Conservation (phyloP, 495 filamentous ascomycete genomes). For the Penicillium robsamsonii region DNA sequence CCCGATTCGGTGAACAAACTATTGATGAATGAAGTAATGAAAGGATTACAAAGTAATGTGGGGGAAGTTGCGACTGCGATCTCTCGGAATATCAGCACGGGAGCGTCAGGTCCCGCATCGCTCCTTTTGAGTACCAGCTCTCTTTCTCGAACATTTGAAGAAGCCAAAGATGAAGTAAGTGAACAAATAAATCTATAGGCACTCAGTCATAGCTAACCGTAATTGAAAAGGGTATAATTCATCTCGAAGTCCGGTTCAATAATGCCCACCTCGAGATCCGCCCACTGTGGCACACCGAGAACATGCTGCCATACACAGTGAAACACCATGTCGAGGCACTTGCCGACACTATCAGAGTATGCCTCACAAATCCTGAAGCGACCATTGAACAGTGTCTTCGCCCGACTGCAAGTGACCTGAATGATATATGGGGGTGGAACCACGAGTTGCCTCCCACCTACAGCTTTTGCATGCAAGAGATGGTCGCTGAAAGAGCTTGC, state of each 20-base stretch:
- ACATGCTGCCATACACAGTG: constrained; percentile 35
- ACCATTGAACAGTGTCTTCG: constrained; percentile 28
- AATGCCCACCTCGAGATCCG: constrained; percentile 26
- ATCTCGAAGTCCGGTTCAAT: constrained; percentile 29
- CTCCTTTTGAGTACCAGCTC: constrained; percentile 35
- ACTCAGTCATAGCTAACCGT: not conserved
- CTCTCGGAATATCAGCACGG: constrained; percentile 19
- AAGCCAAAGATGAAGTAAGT: constrained; percentile 30
- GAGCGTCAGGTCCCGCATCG: constrained; percentile 3
- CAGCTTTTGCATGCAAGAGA: constrained; percentile 46
- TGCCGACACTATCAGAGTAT: constrained; percentile 30
- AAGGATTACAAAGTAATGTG: constrained; percentile 26
- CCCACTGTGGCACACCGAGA: constrained; percentile 28
- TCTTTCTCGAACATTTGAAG: constrained; percentile 19
- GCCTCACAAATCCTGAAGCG: constrained; percentile 21
- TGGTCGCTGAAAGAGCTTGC: constrained; percentile 38
- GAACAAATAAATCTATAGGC: not conserved
- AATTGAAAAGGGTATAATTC: constrained; percentile 20
- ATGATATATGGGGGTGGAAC: constrained; percentile 38
- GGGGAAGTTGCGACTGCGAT: constrained; percentile 22
- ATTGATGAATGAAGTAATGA: constrained; percentile 25
- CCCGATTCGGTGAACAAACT: constrained; percentile 11
- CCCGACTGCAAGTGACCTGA: constrained; percentile 28
- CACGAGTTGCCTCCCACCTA: constrained; percentile 29
- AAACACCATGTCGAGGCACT: constrained; percentile 31